Percentiles rank a stretch among this genome's conserved stretches.
phyloP scores from a whole-genome alignment of 495 filamentous ascomycete species.

The Echria macrotheca region DNA sequence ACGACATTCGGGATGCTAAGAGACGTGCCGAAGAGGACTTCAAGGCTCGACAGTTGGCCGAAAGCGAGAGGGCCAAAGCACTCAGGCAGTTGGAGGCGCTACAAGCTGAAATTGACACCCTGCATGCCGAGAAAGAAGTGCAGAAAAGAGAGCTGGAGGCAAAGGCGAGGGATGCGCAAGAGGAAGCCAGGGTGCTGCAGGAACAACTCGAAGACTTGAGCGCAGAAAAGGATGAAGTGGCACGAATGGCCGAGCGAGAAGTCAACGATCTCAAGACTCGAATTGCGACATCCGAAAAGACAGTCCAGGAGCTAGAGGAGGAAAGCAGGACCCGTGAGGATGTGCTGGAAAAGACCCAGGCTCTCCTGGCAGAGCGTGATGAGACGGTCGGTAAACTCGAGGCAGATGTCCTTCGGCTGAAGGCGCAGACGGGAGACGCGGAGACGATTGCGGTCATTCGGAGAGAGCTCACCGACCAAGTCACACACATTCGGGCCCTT shows the following conservation, averaged over 20 bases:
- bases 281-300: conserved; percentile 59
- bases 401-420: conserved; percentile 73
- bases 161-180: conserved; percentile 62
- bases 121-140: conserved; percentile 46
- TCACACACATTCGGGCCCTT: conserved; percentile 77
- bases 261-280: conserved; percentile 66
- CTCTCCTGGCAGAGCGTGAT: conserved; percentile 62
- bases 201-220: conserved; percentile 76
- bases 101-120: conserved; percentile 63
- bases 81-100: conserved; percentile 66
- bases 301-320: conserved; percentile 63
- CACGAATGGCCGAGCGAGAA: conserved; percentile 64
- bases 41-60: conserved; percentile 67
- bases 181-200: conserved; percentile 62
- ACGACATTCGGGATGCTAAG: conserved; percentile 72
- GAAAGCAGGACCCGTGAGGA: conserved; percentile 62
- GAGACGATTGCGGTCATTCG: conserved; percentile 78
- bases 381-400: conserved; percentile 66
- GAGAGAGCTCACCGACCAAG: conserved; percentile 79
- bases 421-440: conserved; percentile 76
- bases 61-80: conserved; percentile 63
- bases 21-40: conserved; percentile 77
- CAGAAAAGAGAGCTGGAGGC: conserved; percentile 62
- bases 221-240: conserved; percentile 63
- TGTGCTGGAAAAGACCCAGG: conserved; percentile 59